Percentiles rank a stretch among this genome's conserved stretches.
phyloP scores from a whole-genome alignment of 2,329 filamentous ascomycete species.

The Verticillium dahliae region DNA sequence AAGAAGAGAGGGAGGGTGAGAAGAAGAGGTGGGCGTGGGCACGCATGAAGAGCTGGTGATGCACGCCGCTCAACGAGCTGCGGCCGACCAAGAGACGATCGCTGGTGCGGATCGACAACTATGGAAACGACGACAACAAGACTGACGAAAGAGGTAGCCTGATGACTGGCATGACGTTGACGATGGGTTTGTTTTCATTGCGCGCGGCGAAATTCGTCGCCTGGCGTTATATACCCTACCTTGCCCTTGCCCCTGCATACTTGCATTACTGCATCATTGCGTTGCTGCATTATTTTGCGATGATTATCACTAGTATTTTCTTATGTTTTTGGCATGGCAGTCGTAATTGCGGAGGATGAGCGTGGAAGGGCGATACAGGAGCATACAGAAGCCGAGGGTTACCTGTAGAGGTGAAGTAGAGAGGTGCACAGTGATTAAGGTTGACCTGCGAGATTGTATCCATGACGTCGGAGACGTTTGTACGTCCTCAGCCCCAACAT shows the following conservation, averaged over 20 bases:
- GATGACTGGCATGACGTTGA: not conserved
- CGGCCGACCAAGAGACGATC: too few species aligned
- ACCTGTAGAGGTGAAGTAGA: too few species aligned
- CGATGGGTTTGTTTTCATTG: not conserved
- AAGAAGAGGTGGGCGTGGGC: not conserved
- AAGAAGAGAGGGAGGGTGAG: not conserved
- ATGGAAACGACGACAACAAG: not conserved
- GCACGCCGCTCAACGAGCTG: not conserved
- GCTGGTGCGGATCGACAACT: too few species aligned
- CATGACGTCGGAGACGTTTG: too few species aligned
- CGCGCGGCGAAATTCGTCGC: not conserved
- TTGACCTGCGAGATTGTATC: too few species aligned
- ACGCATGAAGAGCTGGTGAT: constrained; percentile 1
- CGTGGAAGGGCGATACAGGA: too few species aligned
- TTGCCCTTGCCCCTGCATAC: not conserved
- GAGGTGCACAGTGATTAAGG: too few species aligned
- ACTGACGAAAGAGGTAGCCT: not conserved
- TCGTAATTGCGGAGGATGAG: not conserved
- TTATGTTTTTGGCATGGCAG: not conserved
- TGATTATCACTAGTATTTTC: not conserved
- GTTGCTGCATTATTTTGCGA: not conserved
- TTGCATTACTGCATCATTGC: not conserved
- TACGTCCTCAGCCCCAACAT: too few species aligned
- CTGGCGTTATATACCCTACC: constrained; percentile 3
- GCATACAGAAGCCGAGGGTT: too few species aligned